Percentiles rank a stretch among this genome's conserved stretches.
phyloP scores from a whole-genome alignment of 495 filamentous ascomycete species.

The Penicillium atrosanguineum region DNA sequence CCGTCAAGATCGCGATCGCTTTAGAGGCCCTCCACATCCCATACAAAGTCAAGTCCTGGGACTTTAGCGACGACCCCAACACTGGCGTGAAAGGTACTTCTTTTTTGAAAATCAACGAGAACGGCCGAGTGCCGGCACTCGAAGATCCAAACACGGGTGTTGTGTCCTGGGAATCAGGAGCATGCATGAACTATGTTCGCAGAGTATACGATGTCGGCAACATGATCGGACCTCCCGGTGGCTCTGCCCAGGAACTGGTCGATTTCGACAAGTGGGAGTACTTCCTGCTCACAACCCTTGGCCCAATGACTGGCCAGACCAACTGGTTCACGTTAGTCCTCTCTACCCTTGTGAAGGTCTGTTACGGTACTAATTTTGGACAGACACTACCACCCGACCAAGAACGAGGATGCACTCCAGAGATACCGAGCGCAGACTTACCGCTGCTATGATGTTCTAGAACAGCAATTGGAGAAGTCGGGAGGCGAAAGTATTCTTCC shows the following conservation, averaged over 20 bases:
- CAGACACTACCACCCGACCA: constrained; percentile 27
- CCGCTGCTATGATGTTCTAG: constrained; percentile 41
- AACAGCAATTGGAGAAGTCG: constrained; percentile 39
- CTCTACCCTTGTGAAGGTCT: background rate
- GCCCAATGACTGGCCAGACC: constrained; percentile 42
- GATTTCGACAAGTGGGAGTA: constrained; percentile 50
- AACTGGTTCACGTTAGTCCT: constrained; percentile 39
- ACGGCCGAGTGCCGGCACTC: constrained; percentile 81
- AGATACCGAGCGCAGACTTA: constrained; percentile 38
- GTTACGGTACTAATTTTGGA: background rate
- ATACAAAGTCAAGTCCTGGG: constrained; percentile 60
- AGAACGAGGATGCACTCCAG: constrained; percentile 40
- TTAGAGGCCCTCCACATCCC: constrained; percentile 73
- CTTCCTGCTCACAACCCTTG: constrained; percentile 40
- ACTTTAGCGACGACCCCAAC: constrained; percentile 50
- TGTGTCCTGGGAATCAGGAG: constrained; percentile 37
- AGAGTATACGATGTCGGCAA: constrained; percentile 30
- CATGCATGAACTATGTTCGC: constrained; percentile 39
- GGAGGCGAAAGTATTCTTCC: constrained; percentile 36
- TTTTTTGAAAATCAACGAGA: constrained; percentile 83
- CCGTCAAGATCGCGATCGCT: constrained; percentile 69
- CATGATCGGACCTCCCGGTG: constrained; percentile 23
- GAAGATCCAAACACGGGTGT: constrained; percentile 44
- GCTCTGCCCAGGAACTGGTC: constrained; percentile 37
- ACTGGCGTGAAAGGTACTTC: constrained; percentile 60